phyloP scores from a whole-genome alignment of 2,329 filamentous ascomycete genomes.

The Fusarium sororula region DNA sequence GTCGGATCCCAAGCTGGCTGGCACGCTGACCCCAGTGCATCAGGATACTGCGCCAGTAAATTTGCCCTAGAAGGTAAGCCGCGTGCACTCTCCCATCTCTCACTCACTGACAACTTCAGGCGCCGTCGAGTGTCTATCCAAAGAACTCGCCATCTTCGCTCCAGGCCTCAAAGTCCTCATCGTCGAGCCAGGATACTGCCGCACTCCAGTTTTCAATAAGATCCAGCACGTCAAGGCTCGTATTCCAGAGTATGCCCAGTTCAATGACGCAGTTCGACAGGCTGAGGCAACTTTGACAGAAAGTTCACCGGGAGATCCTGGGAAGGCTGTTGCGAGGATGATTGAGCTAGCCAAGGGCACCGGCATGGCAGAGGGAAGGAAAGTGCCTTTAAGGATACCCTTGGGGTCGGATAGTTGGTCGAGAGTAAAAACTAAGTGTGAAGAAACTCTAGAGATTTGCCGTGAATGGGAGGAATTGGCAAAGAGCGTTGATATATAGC shows the following conservation, averaged over 20 bases:
- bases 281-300: slow-evolving; percentile 26
- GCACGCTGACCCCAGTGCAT: slow-evolving; percentile 45
- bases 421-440: slow-evolving; percentile 59
- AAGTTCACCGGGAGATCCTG: slow-evolving; percentile 60
- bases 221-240: slow-evolving; percentile 41
- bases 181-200: slow-evolving; percentile 53
- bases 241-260: slow-evolving; percentile 42
- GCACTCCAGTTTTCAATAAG: slow-evolving; percentile 52
- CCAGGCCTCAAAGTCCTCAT: slow-evolving; percentile 48
- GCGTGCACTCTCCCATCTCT: rapidly evolving
- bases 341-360: slow-evolving; percentile 64
- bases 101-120: background rate
- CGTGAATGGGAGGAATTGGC: slow-evolving; percentile 59
- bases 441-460: slow-evolving; percentile 58
- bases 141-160: slow-evolving; percentile 37
- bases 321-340: slow-evolving; percentile 59
- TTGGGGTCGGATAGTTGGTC: slow-evolving; percentile 63
- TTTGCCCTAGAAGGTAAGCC: slow-evolving; percentile 45
- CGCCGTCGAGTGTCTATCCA: slow-evolving; percentile 39
- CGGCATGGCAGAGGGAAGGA: slow-evolving; percentile 42
- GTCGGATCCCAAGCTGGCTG: slow-evolving; percentile 50
- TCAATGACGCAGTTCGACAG: slow-evolving; percentile 41
- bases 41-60: slow-evolving; percentile 46
- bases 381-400: slow-evolving; percentile 57
- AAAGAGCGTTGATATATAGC: slow-evolving; percentile 54